A percentile compares a stretch with the other conserved stretches of the same genome.
These are phyloP conservation scores for Penstemon barbatus DNA, from an alignment of 257 asterid genomes.

Conservation along the genomic window DNA sequence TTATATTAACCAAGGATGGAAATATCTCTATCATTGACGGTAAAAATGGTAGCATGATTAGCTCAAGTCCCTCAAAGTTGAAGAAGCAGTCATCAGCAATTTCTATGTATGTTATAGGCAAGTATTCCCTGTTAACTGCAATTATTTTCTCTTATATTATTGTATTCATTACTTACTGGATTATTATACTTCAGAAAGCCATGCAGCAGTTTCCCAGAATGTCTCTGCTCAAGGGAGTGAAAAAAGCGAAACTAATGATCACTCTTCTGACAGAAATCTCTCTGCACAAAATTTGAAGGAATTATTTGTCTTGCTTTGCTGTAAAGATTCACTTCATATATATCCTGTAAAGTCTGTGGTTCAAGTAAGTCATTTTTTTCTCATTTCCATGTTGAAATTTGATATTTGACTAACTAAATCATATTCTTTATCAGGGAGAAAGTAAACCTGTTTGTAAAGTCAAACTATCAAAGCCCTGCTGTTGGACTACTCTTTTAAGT, in stretches of 20 bases:
- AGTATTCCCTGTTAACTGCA: constrained; percentile 36
- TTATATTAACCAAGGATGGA: constrained; percentile 65
- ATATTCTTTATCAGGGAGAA: constrained; percentile 56
- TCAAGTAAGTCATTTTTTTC: constrained; percentile 50
- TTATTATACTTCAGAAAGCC: constrained; percentile 24
- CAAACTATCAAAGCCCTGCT: constrained; percentile 71
- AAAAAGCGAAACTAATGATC: constrained; percentile 38
- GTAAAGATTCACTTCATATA: constrained; percentile 52
- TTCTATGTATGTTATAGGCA: constrained; percentile 81
- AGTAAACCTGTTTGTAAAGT: constrained; percentile 59
- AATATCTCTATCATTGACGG: constrained; percentile 54
- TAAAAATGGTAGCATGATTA: constrained; percentile 48
- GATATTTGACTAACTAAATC: constrained; percentile 27
- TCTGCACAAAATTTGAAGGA: constrained; percentile 44
- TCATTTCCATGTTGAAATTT: constrained; percentile 22
- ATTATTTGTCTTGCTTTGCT: constrained; percentile 63
- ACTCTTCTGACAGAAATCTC: constrained; percentile 36
- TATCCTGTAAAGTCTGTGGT: constrained; percentile 64
- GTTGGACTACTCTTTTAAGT: constrained; percentile 64
- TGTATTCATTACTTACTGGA: constrained; percentile 29
- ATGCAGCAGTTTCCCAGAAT: constrained; percentile 23
- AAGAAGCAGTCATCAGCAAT: constrained; percentile 64
- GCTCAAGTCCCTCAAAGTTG: constrained; percentile 55
- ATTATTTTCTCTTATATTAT: constrained; percentile 21
- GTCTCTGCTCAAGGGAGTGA: constrained; percentile 37